A percentile compares a stretch with the other conserved stretches of the same genome.
Conservation (phyloP, 129 eudicot genomes). For the Rutidosis leptorrhynchoides region DNA sequence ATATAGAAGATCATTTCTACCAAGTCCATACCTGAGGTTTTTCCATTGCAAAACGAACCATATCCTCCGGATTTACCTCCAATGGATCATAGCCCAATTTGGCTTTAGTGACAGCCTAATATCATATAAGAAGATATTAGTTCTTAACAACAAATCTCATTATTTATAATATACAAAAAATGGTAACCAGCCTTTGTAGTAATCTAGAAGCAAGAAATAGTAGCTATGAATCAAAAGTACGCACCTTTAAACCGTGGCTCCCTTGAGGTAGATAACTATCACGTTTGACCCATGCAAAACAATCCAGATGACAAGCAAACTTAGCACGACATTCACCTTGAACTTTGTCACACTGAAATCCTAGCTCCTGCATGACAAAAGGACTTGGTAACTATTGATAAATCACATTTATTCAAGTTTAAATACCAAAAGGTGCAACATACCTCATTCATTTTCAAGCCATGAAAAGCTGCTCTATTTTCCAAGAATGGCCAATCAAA, state of each 20-base stretch:
- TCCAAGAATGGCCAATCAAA: constrained; percentile 99
- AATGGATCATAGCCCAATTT: constrained; percentile 95
- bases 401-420: not conserved
- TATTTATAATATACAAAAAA: not conserved
- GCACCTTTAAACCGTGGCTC: constrained; percentile 96
- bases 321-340: constrained; percentile 99
- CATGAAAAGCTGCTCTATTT: constrained; percentile 91
- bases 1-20: constrained; percentile 2
- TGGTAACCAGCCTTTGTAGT: too few relatives aligned
- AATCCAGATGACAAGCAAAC: constrained; percentile 98
- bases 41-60: constrained; percentile 96
- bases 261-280: constrained; percentile 99
- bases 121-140: not conserved
- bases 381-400: not conserved
- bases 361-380: constrained; percentile 66
- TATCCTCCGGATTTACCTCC: constrained; percentile 99
- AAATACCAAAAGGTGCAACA: constrained; percentile 24
- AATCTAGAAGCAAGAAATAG: not conserved
- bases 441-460: constrained; percentile 77
- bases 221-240: constrained; percentile 11
- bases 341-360: constrained; percentile 81
- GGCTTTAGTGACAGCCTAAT: constrained; percentile 95
- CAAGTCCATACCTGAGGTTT: constrained; percentile 77
- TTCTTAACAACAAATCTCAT: not conserved
- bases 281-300: constrained; percentile 99